Base-by-base conservation (phyloP, 441 rosid species). In the Lepidium campestre region DNA sequence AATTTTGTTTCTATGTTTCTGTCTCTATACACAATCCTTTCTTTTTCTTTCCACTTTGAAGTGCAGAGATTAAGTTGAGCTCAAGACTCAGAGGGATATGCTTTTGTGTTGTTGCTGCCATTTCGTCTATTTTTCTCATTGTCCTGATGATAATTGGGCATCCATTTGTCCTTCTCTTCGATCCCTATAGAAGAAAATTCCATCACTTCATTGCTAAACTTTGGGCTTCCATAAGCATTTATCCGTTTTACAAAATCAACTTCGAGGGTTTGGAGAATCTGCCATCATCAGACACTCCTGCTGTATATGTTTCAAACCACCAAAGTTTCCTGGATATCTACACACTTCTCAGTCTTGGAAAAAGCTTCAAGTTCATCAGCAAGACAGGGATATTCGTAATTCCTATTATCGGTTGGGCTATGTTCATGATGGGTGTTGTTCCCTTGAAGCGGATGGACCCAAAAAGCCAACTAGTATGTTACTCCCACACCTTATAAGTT, bases 331-430 rank as follows among this genome's bases (percentile, higher is more conserved):
- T 93, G 19, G 99, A 93, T 80, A 93, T 87, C 70, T 86, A 82
- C 71, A 78, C 93, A 7, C 96, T 93, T 78, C 85, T 93, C 20
- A 91, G 90, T 27, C 81, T 91, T 48, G 99, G 93, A 27, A 82
- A 86, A 80, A 75, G 86, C 86, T 91, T 78, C 57, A 93, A 89
- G 87, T 93, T 93, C 79, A 87, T 91, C 73, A 93, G 96, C 86
- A 93, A 93, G 82, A 85, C 89, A 1, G 83, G 75, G 18, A 87
- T 91, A 77, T 89, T 93, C 73, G 82, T 89, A 25, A 77, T 67
- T 75, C 99, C 96, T 4, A 32, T 89, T 2, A 86, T 93, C 23
- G 99, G 99, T 7, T 93, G 99, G 97, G 99, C 95, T 48, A 93
- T 93, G 97, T 75, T 62, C 50, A 73, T 93, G 92, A 57, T 93